These are phyloP conservation scores for Schizochytrium sp. DNA, from an alignment of 108 stramenopile species.

Conservation along the genomic window DNA sequence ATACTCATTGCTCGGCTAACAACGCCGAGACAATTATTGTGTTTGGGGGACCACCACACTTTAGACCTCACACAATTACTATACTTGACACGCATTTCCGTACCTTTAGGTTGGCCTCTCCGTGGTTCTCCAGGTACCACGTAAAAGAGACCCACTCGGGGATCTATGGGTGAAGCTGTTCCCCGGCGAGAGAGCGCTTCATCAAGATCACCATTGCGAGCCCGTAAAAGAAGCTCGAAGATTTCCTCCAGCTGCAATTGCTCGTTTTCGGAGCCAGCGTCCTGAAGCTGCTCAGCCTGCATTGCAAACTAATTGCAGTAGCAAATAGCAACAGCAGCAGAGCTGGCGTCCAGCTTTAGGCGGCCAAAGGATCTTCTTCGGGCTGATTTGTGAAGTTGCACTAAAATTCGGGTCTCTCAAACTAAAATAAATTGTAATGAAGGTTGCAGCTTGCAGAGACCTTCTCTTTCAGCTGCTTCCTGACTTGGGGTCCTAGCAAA, in stretches of 20 bases:
- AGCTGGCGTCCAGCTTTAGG: too few species aligned
- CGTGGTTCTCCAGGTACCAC: slow-evolving; percentile 10
- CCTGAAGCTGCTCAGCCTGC: neutral
- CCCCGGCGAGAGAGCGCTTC: neutral
- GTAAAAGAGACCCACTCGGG: neutral
- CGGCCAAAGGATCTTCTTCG: too few species aligned
- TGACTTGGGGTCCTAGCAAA: too few species aligned
- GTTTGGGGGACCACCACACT: slow-evolving; percentile 41
- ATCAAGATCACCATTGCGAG: slow-evolving; percentile 10
- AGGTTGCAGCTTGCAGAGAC: too few species aligned
- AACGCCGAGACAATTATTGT: slow-evolving; percentile 27
- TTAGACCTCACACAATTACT: slow-evolving; percentile 38
- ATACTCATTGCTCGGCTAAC: slow-evolving; percentile 26
- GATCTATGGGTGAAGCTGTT: slow-evolving; percentile 46
- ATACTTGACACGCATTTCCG: slow-evolving; percentile 30
- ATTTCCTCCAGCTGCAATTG: slow-evolving; percentile 53
- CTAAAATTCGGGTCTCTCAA: too few species aligned
- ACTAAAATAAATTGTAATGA: too few species aligned
- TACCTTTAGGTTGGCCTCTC: neutral
- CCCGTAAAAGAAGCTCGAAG: slow-evolving; percentile 38
- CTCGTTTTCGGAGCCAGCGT: neutral
- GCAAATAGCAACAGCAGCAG: too few species aligned
- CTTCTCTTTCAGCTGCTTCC: too few species aligned
- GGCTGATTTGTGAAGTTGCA: too few species aligned
- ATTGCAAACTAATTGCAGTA: neutral